phyloP scores from a whole-genome alignment of 108 stramenopile genomes.

The Cyclotella cryptica region DNA sequence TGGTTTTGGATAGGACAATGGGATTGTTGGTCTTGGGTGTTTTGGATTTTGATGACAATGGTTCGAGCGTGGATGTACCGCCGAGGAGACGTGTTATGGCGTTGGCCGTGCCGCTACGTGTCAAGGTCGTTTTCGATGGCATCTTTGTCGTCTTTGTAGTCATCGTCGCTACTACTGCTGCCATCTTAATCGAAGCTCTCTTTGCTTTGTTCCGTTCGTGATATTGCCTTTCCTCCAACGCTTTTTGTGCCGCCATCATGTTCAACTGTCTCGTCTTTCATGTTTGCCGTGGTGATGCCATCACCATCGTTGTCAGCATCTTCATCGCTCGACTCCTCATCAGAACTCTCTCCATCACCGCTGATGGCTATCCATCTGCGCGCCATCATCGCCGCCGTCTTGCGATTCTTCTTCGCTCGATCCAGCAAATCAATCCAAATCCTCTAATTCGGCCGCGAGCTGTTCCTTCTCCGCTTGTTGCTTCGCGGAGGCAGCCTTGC shows the following conservation, averaged over 20 bases:
- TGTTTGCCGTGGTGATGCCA: neutral
- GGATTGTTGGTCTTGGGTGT: conserved; percentile 8
- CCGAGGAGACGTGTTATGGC: conserved; percentile 90
- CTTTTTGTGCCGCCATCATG: neutral
- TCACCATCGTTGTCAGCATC: conserved; percentile 31
- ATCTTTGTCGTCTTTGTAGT: conserved; percentile 42
- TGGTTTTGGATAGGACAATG: conserved; percentile 72
- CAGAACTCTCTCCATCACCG: conserved; percentile 30
- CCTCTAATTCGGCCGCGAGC: conserved; percentile 35
- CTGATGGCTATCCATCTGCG: conserved; percentile 22
- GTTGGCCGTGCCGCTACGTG: conserved; percentile 66
- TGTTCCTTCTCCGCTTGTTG: conserved; percentile 24
- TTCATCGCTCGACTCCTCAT: conserved; percentile 28
- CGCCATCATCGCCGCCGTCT: conserved; percentile 3
- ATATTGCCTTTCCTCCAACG: conserved; percentile 9
- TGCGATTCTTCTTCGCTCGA: conserved; percentile 80
- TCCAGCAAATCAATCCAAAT: conserved; percentile 86
- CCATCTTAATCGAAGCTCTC: conserved; percentile 42
- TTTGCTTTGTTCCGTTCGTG: conserved; percentile 17
- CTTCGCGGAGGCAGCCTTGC: conserved; percentile 9
- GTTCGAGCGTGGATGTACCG: conserved; percentile 3
- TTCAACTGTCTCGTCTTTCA: neutral
- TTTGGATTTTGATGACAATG: conserved; percentile 3
- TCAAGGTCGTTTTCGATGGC: conserved; percentile 16
- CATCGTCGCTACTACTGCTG: conserved; percentile 29